Evolutionary conservation across 192 early-diverging fungal genomes (phyloP).

Genomic region (Backusella tuberculispora): DNA sequence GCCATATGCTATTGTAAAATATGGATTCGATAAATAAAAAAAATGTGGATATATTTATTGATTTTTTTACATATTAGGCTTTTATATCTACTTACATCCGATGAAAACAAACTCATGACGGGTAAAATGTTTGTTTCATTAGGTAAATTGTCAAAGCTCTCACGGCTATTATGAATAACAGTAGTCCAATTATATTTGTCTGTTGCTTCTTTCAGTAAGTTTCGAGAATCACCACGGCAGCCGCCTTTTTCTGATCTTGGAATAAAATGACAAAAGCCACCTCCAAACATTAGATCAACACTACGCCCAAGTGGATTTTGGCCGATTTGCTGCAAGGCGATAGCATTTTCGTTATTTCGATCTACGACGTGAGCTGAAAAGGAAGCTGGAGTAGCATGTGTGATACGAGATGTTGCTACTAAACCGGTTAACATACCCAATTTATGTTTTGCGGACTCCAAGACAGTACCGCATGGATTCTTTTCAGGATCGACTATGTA

Average conservation of each 20-base stretch:
- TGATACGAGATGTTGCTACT: constrained; percentile 93
- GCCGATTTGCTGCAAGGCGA: constrained; percentile 91
- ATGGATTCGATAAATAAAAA: neutral
- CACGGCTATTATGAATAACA: constrained; percentile 49
- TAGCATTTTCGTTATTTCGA: constrained; percentile 82
- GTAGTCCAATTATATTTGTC: constrained; percentile 64
- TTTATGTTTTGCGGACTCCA: constrained; percentile 88
- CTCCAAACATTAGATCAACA: constrained; percentile 91
- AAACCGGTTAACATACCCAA: constrained; percentile 84
- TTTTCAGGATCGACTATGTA: constrained; percentile 57
- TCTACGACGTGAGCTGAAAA: constrained; percentile 82
- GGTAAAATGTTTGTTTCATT: constrained; percentile 55
- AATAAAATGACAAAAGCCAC: constrained; percentile 89
- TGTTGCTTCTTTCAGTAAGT: constrained; percentile 65
- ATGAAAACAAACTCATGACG: constrained; percentile 75
- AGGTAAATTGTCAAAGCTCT: constrained; percentile 66
- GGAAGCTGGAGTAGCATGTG: constrained; percentile 87
- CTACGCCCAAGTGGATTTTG: constrained; percentile 82
- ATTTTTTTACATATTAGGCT: neutral
- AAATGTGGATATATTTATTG: neutral
- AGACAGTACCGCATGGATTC: constrained; percentile 88
- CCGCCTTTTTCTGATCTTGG: constrained; percentile 48
- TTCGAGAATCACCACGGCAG: constrained; percentile 77
- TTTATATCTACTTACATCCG: constrained; percentile 50
- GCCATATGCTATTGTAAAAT: constrained; percentile 73